phyloP scores from a whole-genome alignment of 2,329 filamentous ascomycete species.

The Graphiopsis chlorocephala region DNA sequence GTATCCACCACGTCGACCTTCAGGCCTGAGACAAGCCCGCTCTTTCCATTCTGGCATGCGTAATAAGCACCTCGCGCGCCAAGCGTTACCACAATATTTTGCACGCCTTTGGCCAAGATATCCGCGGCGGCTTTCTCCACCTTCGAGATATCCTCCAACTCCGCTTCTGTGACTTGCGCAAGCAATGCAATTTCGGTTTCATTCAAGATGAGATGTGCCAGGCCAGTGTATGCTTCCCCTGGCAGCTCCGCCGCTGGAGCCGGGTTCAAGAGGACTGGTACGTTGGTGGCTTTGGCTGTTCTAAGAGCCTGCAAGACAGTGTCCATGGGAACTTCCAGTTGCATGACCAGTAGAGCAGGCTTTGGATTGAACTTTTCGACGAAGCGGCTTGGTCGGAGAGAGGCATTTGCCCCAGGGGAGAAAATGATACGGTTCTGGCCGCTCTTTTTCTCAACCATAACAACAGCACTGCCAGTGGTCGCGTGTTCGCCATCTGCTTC shows the following conservation, averaged over 20 bases:
- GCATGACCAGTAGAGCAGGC: slow-evolving; percentile 20
- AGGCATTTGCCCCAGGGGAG: background rate
- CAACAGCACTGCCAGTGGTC: background rate
- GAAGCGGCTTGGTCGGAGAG: background rate
- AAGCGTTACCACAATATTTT: slow-evolving; percentile 78
- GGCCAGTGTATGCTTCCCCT: slow-evolving; percentile 59
- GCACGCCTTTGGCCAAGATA: slow-evolving; percentile 65
- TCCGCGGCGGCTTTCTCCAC: background rate
- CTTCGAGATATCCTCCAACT: slow-evolving; percentile 25
- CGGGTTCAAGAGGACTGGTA: slow-evolving; percentile 73
- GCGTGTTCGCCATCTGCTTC: background rate
- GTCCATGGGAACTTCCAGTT: slow-evolving; percentile 40
- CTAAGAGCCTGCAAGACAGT: background rate
- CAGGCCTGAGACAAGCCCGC: slow-evolving; percentile 48
- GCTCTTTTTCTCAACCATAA: background rate
- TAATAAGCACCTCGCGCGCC: slow-evolving; percentile 52
- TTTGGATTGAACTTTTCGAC: background rate
- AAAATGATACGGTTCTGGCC: background rate
- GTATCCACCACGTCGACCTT: slow-evolving; percentile 84
- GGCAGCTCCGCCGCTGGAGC: slow-evolving; percentile 69
- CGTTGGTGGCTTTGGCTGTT: slow-evolving; percentile 17
- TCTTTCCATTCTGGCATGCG: slow-evolving; percentile 21
- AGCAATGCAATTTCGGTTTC: slow-evolving; percentile 82
- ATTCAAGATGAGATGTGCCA: slow-evolving; percentile 82
- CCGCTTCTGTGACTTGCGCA: slow-evolving; percentile 30